These are phyloP conservation scores for Pichia sp. DNA, from an alignment of 1,139 yeast species.

Conservation along the genomic window DNA sequence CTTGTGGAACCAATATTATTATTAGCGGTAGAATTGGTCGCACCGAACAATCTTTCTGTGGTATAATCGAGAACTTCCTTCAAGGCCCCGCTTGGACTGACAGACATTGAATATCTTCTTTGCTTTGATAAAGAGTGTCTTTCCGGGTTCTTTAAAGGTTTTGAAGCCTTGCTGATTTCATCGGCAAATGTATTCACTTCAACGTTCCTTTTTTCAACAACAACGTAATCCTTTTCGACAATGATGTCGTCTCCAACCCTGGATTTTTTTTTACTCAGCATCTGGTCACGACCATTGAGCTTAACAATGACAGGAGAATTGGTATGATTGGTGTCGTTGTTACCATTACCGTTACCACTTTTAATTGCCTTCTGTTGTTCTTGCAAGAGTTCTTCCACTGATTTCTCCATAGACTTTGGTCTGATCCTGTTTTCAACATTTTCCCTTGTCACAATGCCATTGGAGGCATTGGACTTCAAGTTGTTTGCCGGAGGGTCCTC, in stretches of 20 bases:
- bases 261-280: not conserved
- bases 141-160: not conserved
- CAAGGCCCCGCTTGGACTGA: slow-evolving; percentile 85
- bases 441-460: slow-evolving; percentile 5
- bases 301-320: not conserved
- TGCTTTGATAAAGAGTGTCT: slow-evolving; percentile 1
- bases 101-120: slow-evolving; percentile 24
- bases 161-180: slow-evolving; percentile 61
- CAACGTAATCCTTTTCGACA: slow-evolving; percentile 78
- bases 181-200: slow-evolving; percentile 96
- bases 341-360: not conserved
- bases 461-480: slow-evolving; percentile 7
- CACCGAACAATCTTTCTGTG: slow-evolving; percentile 79
- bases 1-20: not conserved
- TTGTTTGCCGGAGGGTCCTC: not conserved
- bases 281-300: not conserved
- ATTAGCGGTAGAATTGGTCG: slow-evolving; percentile 5
- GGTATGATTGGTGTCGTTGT: not conserved
- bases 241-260: slow-evolving; percentile 5
- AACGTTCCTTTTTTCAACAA: slow-evolving; percentile 88
- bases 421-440: slow-evolving; percentile 37
- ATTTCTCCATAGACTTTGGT: slow-evolving; percentile 33
- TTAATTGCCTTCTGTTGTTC: slow-evolving; percentile 2
- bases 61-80: slow-evolving; percentile 86
- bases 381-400: slow-evolving; percentile 7